Conservation (phyloP, 306 rosid genomes). For the Cucurbita moschata region DNA sequence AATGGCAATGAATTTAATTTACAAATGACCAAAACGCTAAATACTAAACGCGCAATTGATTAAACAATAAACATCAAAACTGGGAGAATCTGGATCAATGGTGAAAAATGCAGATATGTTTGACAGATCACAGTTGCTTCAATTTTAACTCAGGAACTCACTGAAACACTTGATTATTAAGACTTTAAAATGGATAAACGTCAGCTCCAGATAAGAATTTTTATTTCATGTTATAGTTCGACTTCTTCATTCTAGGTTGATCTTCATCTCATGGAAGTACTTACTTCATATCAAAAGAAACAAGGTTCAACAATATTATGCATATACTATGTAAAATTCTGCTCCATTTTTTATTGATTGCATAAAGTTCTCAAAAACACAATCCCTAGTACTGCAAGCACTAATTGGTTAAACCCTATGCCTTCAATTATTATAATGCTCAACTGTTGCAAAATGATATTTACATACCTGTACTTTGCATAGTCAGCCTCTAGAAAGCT, state of each 20-base stretch:
- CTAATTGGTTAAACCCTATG: not conserved
- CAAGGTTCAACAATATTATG: not conserved
- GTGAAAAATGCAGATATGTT: not conserved
- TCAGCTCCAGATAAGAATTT: not conserved
- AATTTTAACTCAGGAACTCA: not conserved
- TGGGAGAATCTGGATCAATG: not conserved
- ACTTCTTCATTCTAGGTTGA: not conserved
- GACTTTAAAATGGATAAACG: not conserved
- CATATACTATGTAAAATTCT: not conserved
- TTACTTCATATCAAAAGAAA: not conserved
- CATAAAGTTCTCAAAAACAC: not conserved
- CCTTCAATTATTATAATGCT: not conserved
- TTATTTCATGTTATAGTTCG: not conserved
- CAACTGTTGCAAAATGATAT: not conserved
- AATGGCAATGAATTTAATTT: not conserved
- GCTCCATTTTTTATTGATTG: not conserved
- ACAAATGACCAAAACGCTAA: not conserved
- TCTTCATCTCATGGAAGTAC: not conserved
- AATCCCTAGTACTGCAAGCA: not conserved
- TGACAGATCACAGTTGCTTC: not conserved
- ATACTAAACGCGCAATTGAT: not conserved
- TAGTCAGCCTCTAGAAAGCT: conserved; percentile 97
- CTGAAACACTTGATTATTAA: not conserved
- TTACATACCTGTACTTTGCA: conserved; percentile 85
- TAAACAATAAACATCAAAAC: too few relatives aligned